These are phyloP conservation scores for Pseudogymnoascus sp. DNA, from an alignment of 2,329 filamentous ascomycete species.

Conservation along the genomic window DNA sequence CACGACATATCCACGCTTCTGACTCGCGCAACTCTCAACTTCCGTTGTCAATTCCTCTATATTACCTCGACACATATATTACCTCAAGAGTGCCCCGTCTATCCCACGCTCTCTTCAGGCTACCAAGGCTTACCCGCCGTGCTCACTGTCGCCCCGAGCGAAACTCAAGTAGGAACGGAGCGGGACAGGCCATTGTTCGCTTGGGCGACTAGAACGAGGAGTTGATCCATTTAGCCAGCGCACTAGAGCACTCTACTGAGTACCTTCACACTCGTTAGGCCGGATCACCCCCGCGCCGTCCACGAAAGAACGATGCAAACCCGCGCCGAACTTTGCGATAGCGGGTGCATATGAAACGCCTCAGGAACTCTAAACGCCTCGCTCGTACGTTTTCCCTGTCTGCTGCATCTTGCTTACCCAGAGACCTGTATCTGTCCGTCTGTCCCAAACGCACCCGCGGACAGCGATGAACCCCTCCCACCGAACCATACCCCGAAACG, in stretches of 20 bases:
- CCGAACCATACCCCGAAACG: slow-evolving; percentile 1
- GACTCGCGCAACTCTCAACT: neutral
- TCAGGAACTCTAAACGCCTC: neutral
- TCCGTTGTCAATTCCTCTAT: neutral
- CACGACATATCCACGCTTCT: neutral
- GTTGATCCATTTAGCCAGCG: neutral
- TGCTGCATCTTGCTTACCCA: neutral
- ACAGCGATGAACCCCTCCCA: neutral
- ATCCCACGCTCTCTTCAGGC: neutral
- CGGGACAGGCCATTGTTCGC: slow-evolving; percentile 1
- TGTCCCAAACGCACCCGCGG: neutral
- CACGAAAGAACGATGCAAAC: neutral
- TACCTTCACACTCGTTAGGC: neutral
- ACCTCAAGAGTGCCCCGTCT: neutral
- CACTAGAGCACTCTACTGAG: neutral
- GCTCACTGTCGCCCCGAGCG: neutral
- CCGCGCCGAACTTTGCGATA: neutral
- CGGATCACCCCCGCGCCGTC: neutral
- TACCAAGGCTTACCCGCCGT: neutral
- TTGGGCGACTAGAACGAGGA: neutral
- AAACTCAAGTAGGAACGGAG: neutral
- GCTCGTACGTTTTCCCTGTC: neutral
- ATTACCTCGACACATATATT: slow-evolving; percentile 6
- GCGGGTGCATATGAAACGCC: neutral
- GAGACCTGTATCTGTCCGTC: neutral